Base-by-base conservation (phyloP, 1,284 basidiomycete genomes). In the Malassezia psittaci region DNA sequence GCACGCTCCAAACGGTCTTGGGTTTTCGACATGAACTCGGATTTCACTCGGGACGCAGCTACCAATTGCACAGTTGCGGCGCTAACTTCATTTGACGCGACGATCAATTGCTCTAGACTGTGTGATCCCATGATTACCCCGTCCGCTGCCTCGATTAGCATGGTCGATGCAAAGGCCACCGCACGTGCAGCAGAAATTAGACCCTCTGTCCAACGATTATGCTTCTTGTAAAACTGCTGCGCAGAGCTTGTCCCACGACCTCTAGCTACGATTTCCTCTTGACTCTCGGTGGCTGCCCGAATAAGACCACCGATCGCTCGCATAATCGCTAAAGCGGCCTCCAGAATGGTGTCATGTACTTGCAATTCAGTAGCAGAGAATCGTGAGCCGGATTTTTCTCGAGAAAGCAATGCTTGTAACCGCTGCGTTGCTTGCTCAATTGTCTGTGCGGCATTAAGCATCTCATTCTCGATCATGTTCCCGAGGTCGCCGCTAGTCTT, bases 191-290 rank as follows among this genome's bases (percentile, higher is more conserved):
- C 94, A 33, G 90, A 94, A 67, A 98, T 93, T 63, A 99, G 84
- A 64, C 94, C 94, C 76, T 99, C 94, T 16, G 94, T 98, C 94
- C 94, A 99, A 60, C 94, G 83, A 77, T 98, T 96, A 83, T 99
- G 96, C 61, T 87, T 85, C 80, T 99, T 99, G 83, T 96, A 98
- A 82, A 99, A 99, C 72, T 96, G 93, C 77, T 94, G 90, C 53
- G 73, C 74, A 21, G 89, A 83, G 75, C 84, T 89, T 11, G 88
- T 86, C 5, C 93, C 93, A 76, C 84, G 87, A 61, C 94, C 94
- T 77, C 93, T 85, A 4, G 86, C 85, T 45, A 98, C 94, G 61
- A 98, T 99, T 78, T 99, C 94, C 75, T 96, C 84, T 77, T 99
- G 94, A 44, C 88, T 91, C 48, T 93, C 93, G 1, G 93, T 96